Conservation (phyloP, 306 rosid species). For the Cucumis melo region DNA sequence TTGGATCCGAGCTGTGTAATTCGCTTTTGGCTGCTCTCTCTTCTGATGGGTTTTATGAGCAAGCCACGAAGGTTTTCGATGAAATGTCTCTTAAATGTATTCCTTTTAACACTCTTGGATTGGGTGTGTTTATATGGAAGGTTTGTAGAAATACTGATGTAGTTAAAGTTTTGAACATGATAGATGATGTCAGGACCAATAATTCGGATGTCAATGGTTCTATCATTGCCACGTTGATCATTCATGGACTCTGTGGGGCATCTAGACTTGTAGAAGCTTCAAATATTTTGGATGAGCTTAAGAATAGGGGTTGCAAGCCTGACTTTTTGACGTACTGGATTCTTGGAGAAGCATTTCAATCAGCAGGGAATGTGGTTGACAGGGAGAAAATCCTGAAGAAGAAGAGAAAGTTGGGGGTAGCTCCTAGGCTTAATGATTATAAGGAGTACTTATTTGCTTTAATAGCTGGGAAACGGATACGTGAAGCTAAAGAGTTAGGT, state of each 20-base stretch:
- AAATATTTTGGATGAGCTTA: constrained; percentile 45
- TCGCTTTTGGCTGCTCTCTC: constrained; percentile 58
- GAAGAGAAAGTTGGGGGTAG: constrained; percentile 89
- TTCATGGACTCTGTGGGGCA: constrained; percentile 57
- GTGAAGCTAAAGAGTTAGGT: constrained; percentile 63
- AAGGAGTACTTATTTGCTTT: constrained; percentile 45
- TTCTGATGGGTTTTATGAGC: constrained; percentile 36
- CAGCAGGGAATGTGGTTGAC: constrained; percentile 37
- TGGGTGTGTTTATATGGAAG: constrained; percentile 65
- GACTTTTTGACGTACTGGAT: constrained; percentile 86
- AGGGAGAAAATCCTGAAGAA: constrained; percentile 61
- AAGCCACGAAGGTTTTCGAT: constrained; percentile 45
- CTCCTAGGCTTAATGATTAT: constrained; percentile 62
- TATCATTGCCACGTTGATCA: constrained; percentile 40
- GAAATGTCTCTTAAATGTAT: constrained; percentile 42
- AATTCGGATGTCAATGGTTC: constrained; percentile 58
- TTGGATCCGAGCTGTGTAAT: constrained; percentile 46
- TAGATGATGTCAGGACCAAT: constrained; percentile 35
- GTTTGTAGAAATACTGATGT: constrained; percentile 32
- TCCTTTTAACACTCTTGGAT: constrained; percentile 50
- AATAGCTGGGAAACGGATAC: constrained; percentile 34
- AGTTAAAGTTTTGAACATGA: constrained; percentile 22
- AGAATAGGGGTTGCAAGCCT: constrained; percentile 65
- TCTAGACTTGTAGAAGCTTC: constrained; percentile 45
- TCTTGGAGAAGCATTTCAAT: constrained; percentile 43